Conservation (phyloP, 2,329 filamentous ascomycete species). For the Aspergillus ochraceus region DNA sequence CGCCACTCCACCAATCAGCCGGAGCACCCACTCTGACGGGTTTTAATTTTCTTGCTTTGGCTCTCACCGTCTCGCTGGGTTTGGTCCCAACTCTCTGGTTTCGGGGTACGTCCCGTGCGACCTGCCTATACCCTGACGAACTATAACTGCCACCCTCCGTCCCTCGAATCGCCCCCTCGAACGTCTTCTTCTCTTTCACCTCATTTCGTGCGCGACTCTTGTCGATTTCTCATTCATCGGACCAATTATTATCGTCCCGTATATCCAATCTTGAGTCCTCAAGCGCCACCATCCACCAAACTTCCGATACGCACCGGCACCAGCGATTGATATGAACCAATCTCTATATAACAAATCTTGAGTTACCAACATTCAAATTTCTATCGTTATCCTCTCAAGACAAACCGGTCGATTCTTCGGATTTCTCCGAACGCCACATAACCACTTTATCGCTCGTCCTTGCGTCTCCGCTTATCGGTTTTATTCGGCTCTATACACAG, state of each 20-base stretch:
- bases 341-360: no score
- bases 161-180: no score
- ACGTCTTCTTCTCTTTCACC: background rate
- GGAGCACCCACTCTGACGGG: background rate
- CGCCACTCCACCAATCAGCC: constrained; percentile 22
- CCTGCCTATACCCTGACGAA: background rate
- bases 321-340: no score
- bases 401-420: no score
- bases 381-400: no score
- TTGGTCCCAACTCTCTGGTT: constrained; percentile 25
- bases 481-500: no score
- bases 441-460: background rate
- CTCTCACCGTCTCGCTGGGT: constrained; percentile 22
- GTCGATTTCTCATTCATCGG: no score
- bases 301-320: no score
- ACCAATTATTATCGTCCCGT: background rate
- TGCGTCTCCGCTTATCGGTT: background rate
- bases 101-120: constrained; percentile 17
- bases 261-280: background rate
- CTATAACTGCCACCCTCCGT: background rate
- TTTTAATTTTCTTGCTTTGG: constrained; percentile 12
- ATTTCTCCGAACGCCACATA: background rate
- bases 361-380: no score
- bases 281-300: no score
- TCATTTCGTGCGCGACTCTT: no score